A percentile compares a stretch with the other conserved stretches of the same genome.
Evolutionary conservation across 352 stramenopile genomes (phyloP).

Genomic region (Lagenidium sp.): DNA sequence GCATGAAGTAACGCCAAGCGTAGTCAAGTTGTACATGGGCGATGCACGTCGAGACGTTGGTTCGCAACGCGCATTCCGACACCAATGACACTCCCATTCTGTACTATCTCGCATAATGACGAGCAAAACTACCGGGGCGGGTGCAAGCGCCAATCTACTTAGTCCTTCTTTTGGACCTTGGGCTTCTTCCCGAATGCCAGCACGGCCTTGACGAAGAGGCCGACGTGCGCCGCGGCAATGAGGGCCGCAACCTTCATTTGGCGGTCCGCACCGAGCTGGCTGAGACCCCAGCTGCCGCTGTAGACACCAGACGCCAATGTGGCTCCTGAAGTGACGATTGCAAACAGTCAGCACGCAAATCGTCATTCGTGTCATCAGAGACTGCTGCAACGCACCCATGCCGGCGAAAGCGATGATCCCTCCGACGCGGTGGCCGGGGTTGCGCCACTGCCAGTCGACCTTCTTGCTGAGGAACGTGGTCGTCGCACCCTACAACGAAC

Average conservation of each 20-base stretch:
- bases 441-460: constrained; percentile 63
- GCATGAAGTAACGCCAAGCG: no score
- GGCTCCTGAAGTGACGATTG: constrained; percentile 13
- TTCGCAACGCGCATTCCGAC: no score
- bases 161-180: constrained; percentile 13
- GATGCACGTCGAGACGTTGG: no score
- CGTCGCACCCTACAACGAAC: constrained; percentile 31
- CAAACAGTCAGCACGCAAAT: constrained; percentile 1
- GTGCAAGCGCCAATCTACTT: no score
- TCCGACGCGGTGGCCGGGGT: constrained; percentile 46
- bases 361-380: not conserved
- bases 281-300: constrained; percentile 38
- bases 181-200: constrained; percentile 11
- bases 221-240: constrained; percentile 26
- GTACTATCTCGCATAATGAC: no score
- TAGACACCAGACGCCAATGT: constrained; percentile 40
- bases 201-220: constrained; percentile 34
- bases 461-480: constrained; percentile 56
- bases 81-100: no score
- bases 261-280: constrained; percentile 31
- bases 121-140: no score
- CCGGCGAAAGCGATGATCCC: constrained; percentile 44
- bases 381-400: constrained; percentile 12
- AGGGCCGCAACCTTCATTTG: constrained; percentile 35
- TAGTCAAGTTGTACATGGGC: no score